Base-by-base conservation (phyloP, 2,329 filamentous ascomycete species). In the Saccharata proteae region DNA sequence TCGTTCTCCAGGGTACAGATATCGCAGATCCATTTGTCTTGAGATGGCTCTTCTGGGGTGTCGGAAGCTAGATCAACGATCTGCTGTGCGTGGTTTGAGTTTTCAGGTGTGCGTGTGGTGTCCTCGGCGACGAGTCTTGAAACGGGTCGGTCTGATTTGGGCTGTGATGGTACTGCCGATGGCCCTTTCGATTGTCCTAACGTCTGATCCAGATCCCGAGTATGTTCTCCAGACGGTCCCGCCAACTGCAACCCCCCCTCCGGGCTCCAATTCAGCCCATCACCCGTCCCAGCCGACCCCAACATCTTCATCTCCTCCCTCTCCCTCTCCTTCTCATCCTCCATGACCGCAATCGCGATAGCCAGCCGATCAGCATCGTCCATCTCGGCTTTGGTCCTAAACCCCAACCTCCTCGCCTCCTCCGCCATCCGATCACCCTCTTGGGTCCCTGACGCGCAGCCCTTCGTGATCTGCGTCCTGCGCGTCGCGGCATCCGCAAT, bases 301-400 rank as follows among this genome's bases (percentile, higher is more conserved):
- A 32, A 59, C 54, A n/a, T 73, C 71, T 40, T 74, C 40, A 42
- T 48, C 13, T 60, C 42, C 39, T 57, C 59, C 28, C 48, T 44
- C 41, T 62, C 56, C 40, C 75, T 69, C 39, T 93, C 85, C 49
- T 93, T 76, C 48, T 92, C 80, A 16, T 90, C 63, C 46, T 94
- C 86, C 61, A 82, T 85, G 18, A 92, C 63, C 0, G 85, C 85
- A 46, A 86, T 75, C 32, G 84, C 75, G 38, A 93, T 93, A 4
- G 86, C 86, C 15, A 72, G 67, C 34, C 93, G 83, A 44, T 93
- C 92, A 3, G 84, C 86, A 43, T 85, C 78, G 34, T 93, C 84
- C 51, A 92, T 81, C 42, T 92, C 83, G 0, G 83, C 84, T 46
- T 81, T 72, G 0, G 85, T 94, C 38, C 69, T 71, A 59, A 92